Evolutionary conservation across 2,329 filamentous ascomycete species (phyloP).

Genomic region (Epichloe elymi): DNA sequence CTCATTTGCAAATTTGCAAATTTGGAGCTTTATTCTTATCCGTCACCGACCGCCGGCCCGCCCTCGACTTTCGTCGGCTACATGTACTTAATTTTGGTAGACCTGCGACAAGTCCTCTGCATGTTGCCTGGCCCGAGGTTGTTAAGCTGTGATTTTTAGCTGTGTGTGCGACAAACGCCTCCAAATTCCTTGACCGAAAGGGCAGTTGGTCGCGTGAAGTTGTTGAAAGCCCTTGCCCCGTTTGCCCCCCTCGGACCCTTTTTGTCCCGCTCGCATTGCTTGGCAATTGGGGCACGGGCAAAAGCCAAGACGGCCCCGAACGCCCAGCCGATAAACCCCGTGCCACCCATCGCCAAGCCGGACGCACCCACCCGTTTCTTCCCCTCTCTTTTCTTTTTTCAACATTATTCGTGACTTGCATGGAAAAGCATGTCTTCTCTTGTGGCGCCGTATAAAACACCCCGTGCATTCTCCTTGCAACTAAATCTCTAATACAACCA

Average conservation of each 20-base stretch:
- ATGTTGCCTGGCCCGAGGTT: too few relatives aligned
- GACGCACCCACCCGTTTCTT: background rate
- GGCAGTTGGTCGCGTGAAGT: slow-evolving; percentile 11
- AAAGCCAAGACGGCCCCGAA: background rate
- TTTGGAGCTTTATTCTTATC: background rate
- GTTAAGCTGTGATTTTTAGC: too few relatives aligned
- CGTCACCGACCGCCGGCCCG: background rate
- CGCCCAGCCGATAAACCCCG: too few relatives aligned
- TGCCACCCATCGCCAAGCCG: background rate
- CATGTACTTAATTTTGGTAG: background rate
- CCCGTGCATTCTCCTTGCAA: too few relatives aligned
- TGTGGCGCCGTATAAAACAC: too few relatives aligned
- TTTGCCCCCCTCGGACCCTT: background rate
- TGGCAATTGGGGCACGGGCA: too few relatives aligned
- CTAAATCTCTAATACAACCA: too few relatives aligned
- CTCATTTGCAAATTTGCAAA: background rate
- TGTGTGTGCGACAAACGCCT: background rate
- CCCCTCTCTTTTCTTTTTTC: too few relatives aligned
- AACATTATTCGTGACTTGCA: too few relatives aligned
- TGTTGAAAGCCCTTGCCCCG: background rate
- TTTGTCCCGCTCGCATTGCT: too few relatives aligned
- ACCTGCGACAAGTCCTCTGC: background rate
- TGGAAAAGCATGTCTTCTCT: too few relatives aligned
- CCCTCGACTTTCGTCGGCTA: background rate
- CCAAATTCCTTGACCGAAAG: slow-evolving; percentile 1